These are phyloP conservation scores for Solanum hybrid DNA, from an alignment of 305 asterid genomes.

Conservation along the genomic window DNA sequence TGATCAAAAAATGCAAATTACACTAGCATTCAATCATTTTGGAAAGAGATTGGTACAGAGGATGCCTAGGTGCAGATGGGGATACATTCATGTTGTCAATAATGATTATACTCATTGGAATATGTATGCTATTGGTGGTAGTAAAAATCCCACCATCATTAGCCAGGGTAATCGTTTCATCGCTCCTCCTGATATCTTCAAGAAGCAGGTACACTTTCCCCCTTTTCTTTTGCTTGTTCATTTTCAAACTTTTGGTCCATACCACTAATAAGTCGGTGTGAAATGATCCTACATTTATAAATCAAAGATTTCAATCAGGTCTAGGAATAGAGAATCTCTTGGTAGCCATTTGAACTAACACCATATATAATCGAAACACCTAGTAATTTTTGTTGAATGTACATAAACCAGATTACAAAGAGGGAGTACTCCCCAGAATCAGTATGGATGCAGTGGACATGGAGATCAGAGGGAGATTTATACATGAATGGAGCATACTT, in stretches of 20 bases:
- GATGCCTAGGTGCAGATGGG: conserved; percentile 68
- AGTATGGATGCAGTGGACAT: conserved; percentile 59
- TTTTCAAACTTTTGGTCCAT: not conserved
- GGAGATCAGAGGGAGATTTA: conserved; percentile 71
- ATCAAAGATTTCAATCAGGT: not conserved
- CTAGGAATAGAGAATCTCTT: not conserved
- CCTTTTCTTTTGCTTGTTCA: not conserved
- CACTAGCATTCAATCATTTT: conserved; percentile 69
- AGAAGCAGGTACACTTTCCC: conserved; percentile 41
- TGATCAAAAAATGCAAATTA: conserved; percentile 64
- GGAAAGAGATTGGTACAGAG: conserved; percentile 76
- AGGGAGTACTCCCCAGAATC: conserved; percentile 35
- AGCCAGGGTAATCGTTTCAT: conserved; percentile 81
- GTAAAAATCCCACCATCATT: conserved; percentile 59
- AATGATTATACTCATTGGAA: conserved; percentile 88
- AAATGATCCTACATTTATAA: not conserved
- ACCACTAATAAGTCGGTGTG: not conserved
- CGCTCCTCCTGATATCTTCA: conserved; percentile 39
- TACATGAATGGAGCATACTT: conserved; percentile 63
- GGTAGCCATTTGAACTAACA: not conserved
- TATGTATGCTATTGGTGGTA: conserved; percentile 86
- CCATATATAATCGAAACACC: not conserved
- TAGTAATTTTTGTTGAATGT: not conserved
- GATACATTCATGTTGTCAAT: conserved; percentile 69
- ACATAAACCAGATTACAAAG: conserved; percentile 43